Evolutionary conservation across 2,329 filamentous ascomycete species (phyloP).

Genomic region (Pseudocercospora pini-densiflorae): DNA sequence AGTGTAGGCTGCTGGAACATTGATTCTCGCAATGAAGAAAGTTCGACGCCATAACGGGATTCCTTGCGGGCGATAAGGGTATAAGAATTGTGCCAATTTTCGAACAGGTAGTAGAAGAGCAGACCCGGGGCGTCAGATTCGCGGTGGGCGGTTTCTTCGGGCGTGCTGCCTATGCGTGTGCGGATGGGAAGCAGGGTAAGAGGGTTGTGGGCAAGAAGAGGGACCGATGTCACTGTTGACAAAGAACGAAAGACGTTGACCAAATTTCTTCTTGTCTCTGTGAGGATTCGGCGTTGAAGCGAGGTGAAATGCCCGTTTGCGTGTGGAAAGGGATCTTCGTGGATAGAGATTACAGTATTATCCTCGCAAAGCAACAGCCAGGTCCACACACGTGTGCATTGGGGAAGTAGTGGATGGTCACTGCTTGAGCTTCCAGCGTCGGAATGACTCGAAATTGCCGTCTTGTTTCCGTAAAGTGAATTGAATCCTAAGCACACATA

Average conservation of each 20-base stretch:
- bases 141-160: conserved; percentile 52
- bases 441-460: background rate
- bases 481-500: conserved; percentile 78
- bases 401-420: conserved; percentile 26
- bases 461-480: conserved; percentile 55
- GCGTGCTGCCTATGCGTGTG: conserved; percentile 49
- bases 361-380: conserved; percentile 74
- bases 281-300: conserved; percentile 53
- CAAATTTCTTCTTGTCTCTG: conserved; percentile 61
- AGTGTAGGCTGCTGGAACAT: conserved; percentile 59
- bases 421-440: background rate
- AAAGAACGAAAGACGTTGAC: conserved; percentile 66
- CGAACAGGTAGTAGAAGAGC: conserved; percentile 70
- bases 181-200: conserved; percentile 51
- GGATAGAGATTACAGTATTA: conserved; percentile 71
- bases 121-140: conserved; percentile 62
- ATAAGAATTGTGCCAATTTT: conserved; percentile 66
- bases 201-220: conserved; percentile 42
- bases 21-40: conserved; percentile 53
- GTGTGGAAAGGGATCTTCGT: conserved; percentile 61
- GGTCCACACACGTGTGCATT: conserved; percentile 62
- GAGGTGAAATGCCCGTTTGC: conserved; percentile 41
- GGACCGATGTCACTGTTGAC: conserved; percentile 53
- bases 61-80: conserved; percentile 57
- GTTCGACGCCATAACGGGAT: conserved; percentile 51